Evolutionary conservation across 2,329 filamentous ascomycete species (phyloP).

Genomic region (Diaporthe citri): DNA sequence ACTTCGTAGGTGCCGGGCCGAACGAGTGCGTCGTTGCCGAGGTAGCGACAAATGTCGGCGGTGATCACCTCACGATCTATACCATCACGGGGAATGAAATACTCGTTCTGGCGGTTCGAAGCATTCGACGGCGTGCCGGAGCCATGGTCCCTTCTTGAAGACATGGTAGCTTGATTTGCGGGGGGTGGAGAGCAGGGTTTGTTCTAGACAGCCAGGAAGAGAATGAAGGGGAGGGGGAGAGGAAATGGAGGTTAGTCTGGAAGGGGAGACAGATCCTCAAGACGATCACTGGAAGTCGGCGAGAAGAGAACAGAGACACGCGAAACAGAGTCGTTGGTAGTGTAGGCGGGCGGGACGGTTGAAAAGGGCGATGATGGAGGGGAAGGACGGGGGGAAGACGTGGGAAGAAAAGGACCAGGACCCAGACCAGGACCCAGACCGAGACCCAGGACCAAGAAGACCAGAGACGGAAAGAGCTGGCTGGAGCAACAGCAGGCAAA

Average conservation of each 20-base stretch:
- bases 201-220: constrained; percentile 21
- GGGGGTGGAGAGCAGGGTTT: constrained; percentile 25
- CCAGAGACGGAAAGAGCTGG: constrained; percentile 26
- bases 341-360: constrained; percentile 21
- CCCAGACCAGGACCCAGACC: constrained; percentile 34
- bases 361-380: constrained; percentile 34
- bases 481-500: constrained; percentile 15
- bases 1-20: constrained; percentile 82
- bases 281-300: constrained; percentile 1
- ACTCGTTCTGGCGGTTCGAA: constrained; percentile 75
- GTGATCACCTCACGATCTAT: constrained; percentile 89
- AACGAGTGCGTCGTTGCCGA: constrained; percentile 85
- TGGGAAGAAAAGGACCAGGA: constrained; percentile 38
- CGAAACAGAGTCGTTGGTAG: background rate
- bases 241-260: constrained; percentile 35
- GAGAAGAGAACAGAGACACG: constrained; percentile 2
- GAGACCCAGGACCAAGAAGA: constrained; percentile 3
- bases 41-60: constrained; percentile 85
- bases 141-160: constrained; percentile 53
- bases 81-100: constrained; percentile 83
- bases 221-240: constrained; percentile 21
- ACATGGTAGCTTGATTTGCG: constrained; percentile 52
- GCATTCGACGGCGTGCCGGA: constrained; percentile 48
- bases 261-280: constrained; percentile 3
- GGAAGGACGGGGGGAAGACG: constrained; percentile 36